Evolutionary conservation across 768 basidiomycete species (phyloP).

Genomic region (Termitomyces heimii): DNA sequence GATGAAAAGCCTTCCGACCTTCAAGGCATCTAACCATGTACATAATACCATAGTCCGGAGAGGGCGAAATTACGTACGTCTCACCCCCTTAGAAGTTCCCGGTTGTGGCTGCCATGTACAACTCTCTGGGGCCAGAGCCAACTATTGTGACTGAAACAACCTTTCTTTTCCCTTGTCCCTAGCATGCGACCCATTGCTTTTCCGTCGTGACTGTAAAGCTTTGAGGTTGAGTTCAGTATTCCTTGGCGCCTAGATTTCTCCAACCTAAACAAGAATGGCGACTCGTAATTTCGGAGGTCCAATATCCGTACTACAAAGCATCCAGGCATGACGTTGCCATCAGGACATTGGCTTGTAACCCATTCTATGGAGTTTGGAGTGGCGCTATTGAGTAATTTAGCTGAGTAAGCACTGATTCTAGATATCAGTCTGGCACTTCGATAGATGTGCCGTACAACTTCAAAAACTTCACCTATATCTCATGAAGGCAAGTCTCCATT

Average conservation of each 20-base stretch:
- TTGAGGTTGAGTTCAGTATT: background rate
- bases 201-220: background rate
- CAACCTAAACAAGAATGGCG: background rate
- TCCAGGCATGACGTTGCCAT: background rate
- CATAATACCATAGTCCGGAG: background rate
- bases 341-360: background rate
- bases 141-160: background rate
- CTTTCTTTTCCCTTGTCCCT: background rate
- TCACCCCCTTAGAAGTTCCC: no score
- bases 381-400: background rate
- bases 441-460: background rate
- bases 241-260: background rate
- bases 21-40: background rate
- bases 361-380: background rate
- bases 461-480: no score
- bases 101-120: background rate
- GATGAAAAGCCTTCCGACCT: background rate
- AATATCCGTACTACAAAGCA: background rate
- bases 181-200: background rate
- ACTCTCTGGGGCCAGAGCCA: background rate
- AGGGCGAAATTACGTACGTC: background rate
- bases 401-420: no score
- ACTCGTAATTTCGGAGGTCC: background rate
- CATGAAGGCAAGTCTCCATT: background rate
- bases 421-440: background rate